phyloP scores from a whole-genome alignment of 345 rosid species.

The Hypericum androsaemum region DNA sequence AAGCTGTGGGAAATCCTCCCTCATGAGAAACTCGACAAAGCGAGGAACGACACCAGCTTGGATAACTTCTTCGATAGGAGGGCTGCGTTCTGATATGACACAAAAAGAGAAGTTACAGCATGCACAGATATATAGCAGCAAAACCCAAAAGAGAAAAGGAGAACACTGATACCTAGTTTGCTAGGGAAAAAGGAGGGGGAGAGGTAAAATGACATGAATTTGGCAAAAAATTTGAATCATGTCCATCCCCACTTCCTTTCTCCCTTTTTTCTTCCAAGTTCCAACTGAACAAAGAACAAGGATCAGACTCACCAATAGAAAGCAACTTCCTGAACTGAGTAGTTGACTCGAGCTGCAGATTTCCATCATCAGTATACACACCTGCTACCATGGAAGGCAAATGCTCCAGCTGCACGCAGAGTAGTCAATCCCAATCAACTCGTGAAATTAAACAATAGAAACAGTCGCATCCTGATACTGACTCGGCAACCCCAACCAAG shows the following conservation, averaged over 20 bases:
- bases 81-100: constrained; percentile 50
- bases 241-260: too few relatives aligned
- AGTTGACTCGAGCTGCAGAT: constrained; percentile 63
- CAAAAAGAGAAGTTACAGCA: background rate
- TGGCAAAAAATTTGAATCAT: too few relatives aligned
- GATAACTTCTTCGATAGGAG: constrained; percentile 81
- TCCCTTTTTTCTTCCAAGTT: too few relatives aligned
- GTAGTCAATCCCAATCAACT: background rate
- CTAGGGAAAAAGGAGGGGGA: too few relatives aligned
- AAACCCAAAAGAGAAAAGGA: too few relatives aligned
- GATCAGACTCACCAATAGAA: constrained; percentile 44
- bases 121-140: background rate
- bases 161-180: too few relatives aligned
- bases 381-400: constrained; percentile 66
- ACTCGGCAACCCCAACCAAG: background rate
- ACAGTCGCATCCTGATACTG: background rate
- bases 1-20: constrained; percentile 76
- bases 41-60: constrained; percentile 76
- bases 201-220: too few relatives aligned
- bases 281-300: background rate
- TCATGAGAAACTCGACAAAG: constrained; percentile 68
- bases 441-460: background rate
- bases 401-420: constrained; percentile 47
- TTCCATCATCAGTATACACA: constrained; percentile 49
- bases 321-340: constrained; percentile 76